Conservation (phyloP, 306 rosid species). For the Ochetophila trinervis region DNA sequence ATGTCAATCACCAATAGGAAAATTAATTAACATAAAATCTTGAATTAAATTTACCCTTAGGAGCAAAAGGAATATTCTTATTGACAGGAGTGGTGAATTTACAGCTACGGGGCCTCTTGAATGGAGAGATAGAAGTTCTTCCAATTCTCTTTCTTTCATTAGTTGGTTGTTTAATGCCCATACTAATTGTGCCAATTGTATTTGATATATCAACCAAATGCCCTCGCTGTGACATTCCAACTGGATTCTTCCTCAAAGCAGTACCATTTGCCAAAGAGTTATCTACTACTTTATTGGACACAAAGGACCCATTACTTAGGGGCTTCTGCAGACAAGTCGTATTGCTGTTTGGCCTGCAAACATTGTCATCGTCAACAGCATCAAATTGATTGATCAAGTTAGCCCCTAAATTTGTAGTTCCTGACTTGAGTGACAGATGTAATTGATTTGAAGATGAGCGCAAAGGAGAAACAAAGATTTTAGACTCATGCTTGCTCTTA, state of each 20-base stretch:
- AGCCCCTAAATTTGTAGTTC: slow-evolving; percentile 38
- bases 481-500: slow-evolving; percentile 23
- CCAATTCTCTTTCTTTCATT: slow-evolving; percentile 61
- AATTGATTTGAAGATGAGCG: slow-evolving; percentile 32
- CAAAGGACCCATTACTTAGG: slow-evolving; percentile 17
- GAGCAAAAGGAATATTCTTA: slow-evolving; percentile 29
- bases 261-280: slow-evolving; percentile 32
- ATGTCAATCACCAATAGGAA: slow-evolving; percentile 17
- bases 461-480: slow-evolving; percentile 48
- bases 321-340: slow-evolving; percentile 35
- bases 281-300: slow-evolving; percentile 15
- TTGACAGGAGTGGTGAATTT: slow-evolving; percentile 47
- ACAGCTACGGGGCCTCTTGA: slow-evolving; percentile 74
- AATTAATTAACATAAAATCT: background rate
- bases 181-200: slow-evolving; percentile 30
- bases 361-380: slow-evolving; percentile 50
- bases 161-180: slow-evolving; percentile 27
- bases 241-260: slow-evolving; percentile 35
- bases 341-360: slow-evolving; percentile 25
- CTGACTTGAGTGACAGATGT: slow-evolving; percentile 38
- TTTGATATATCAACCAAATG: slow-evolving; percentile 68
- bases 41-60: slow-evolving; percentile 43
- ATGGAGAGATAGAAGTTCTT: slow-evolving; percentile 54
- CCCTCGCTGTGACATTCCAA: slow-evolving; percentile 33
- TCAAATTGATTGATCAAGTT: slow-evolving; percentile 67